Base-by-base conservation (phyloP, 257 asterid genomes). In the Ophiorrhiza pumila region DNA sequence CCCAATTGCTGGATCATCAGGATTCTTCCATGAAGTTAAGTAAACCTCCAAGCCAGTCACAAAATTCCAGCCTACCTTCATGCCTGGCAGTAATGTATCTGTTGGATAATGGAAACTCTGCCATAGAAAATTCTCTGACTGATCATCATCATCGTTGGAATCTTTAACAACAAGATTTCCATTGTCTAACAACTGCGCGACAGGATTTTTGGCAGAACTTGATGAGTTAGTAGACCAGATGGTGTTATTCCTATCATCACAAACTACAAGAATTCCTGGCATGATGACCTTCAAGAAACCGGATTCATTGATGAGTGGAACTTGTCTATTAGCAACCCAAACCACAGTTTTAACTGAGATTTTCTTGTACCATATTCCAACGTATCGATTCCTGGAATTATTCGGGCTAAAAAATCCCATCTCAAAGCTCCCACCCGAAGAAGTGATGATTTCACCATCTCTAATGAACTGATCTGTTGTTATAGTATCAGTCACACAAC, bases 291-390 rank as follows among this genome's bases (percentile, higher is more conserved):
- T 78, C 61, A 84, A 69, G 13, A 59, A 4, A 0, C 87, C 85
- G 0, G 79, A 77, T 31, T 53, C 31, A 17, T 50, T 71, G 0
- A 39, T 69, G 2, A 77, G 35, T 1, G 87, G 89, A 74, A 34
- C 23, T 20, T 57, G 56, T 49, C 79, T 58, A 32, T 79, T 71
- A 49, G 85, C 83, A 18, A 85, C 85, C 89, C 87, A 85, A 15
- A 82, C 74, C 15, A 77, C 72, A 4, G 84, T 77, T 42, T 45
- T 61, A 43, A 15, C 45, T 53, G 83, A 34, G 1, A 83, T 58
- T 32, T 77, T 70, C 68, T 74, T 85, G 80, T 80, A 79, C 90
- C 90, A 85, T 32, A 83, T 69, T 1, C 90, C 90, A 4, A 85
- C 71, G 17, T 79, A 85, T 2, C 82, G 72, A 63, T 76, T 60